Percentiles rank a stretch among this genome's conserved stretches.
phyloP scores from a whole-genome alignment of 116 monocot species.

The Zostera marina region DNA sequence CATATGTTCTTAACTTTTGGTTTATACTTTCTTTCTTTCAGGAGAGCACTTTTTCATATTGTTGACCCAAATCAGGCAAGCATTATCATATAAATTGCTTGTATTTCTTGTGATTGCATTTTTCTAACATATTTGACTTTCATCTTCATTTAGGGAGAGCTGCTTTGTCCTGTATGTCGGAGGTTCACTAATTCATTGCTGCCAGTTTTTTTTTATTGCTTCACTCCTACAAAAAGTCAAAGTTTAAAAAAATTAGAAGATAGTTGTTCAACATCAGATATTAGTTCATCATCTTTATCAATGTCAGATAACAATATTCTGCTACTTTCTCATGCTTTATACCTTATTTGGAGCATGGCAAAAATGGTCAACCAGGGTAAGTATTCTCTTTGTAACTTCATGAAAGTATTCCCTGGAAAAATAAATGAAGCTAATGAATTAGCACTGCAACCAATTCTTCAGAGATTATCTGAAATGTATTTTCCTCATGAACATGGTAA shows the following conservation, averaged over 20 bases:
- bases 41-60: conserved; percentile 65
- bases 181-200: conserved; percentile 86
- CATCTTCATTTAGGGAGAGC: conserved; percentile 51
- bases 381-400: conserved; percentile 7
- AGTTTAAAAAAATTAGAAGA: conserved; percentile 1
- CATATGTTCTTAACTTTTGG: no score
- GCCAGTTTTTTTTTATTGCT: conserved; percentile 20
- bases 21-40: no score
- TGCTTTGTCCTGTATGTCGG: conserved; percentile 90
- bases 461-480: conserved; percentile 42
- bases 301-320: conserved; percentile 6
- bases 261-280: conserved; percentile 1
- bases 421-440: conserved; percentile 20
- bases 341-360: conserved; percentile 45
- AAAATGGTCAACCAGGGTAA: conserved; percentile 29
- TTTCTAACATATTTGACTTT: background rate
- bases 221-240: conserved; percentile 4
- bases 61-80: conserved; percentile 73
- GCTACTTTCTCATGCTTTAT: conserved; percentile 36
- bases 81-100: conserved; percentile 1
- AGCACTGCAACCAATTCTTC: conserved; percentile 32
- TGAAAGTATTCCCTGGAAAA: conserved; percentile 22
- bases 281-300: conserved; percentile 5
- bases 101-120: background rate
- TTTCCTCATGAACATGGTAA: conserved; percentile 24